Evolutionary conservation across 176 grass and related monocot genomes (phyloP).

Genomic region (Oryza australiensis): DNA sequence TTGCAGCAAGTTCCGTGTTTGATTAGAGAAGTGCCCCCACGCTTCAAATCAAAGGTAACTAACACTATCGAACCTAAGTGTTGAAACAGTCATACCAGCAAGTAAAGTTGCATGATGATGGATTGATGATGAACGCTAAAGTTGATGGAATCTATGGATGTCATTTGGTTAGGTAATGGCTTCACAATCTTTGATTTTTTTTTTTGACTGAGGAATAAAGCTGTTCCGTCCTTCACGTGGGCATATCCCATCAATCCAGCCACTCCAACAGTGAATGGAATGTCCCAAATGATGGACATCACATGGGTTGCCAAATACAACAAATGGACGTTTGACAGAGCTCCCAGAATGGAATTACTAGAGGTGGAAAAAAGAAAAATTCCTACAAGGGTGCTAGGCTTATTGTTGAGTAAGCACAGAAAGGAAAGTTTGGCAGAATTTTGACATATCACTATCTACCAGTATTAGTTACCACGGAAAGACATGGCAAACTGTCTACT

Average conservation of each 20-base stretch:
- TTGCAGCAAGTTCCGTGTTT: constrained; percentile 5
- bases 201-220: constrained; percentile 42
- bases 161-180: neutral
- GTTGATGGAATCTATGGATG: constrained; percentile 31
- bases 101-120: constrained; percentile 14
- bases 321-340: constrained; percentile 36
- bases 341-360: neutral
- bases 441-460: constrained; percentile 3
- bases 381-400: neutral
- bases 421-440: neutral
- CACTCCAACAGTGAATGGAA: constrained; percentile 23
- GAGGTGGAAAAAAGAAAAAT: neutral
- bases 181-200: constrained; percentile 18
- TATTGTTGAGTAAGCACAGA: neutral
- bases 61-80: constrained; percentile 3
- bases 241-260: constrained; percentile 40
- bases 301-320: constrained; percentile 33
- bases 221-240: constrained; percentile 45
- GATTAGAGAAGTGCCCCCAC: constrained; percentile 8
- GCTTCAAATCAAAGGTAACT: constrained; percentile 17
- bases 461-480: neutral
- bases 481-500: constrained; percentile 5
- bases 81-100: neutral
- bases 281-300: constrained; percentile 25
- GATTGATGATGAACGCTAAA: neutral